These are phyloP conservation scores for Tubosaeta brunneosetosa DNA, from an alignment of 768 basidiomycete species.

Conservation along the genomic window DNA sequence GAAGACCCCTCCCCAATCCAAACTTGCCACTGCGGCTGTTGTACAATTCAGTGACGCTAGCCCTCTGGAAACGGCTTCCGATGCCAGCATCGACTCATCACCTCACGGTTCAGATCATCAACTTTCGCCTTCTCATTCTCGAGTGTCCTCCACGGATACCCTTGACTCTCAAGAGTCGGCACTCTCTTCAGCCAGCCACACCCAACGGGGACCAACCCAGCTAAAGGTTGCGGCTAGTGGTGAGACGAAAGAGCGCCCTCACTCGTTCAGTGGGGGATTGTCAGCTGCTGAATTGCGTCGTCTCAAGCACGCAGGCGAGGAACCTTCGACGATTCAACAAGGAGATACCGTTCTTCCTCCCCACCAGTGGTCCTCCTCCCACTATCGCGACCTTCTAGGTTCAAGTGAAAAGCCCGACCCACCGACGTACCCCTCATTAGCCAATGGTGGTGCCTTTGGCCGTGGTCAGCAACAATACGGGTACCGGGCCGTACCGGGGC, in stretches of 20 bases:
- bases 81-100: constrained; percentile 68
- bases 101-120: constrained; percentile 65
- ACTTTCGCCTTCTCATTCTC: constrained; percentile 66
- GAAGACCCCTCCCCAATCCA: constrained; percentile 66
- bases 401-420: constrained; percentile 40
- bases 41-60: constrained; percentile 61
- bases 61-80: constrained; percentile 69
- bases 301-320: constrained; percentile 63
- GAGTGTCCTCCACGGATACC: constrained; percentile 80
- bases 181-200: constrained; percentile 50
- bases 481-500: constrained; percentile 41
- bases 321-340: constrained; percentile 27
- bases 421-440: constrained; percentile 64
- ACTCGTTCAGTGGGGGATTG: constrained; percentile 76
- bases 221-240: constrained; percentile 47
- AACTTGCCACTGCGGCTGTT: constrained; percentile 46
- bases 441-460: constrained; percentile 42
- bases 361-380: constrained; percentile 48
- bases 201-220: constrained; percentile 49
- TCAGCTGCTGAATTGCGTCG: constrained; percentile 71
- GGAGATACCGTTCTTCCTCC: constrained; percentile 38
- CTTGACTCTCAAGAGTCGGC: constrained; percentile 55
- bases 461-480: constrained; percentile 52
- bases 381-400: constrained; percentile 43
- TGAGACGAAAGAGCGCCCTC: constrained; percentile 73